Percentiles rank a stretch among this genome's conserved stretches.
phyloP scores from a whole-genome alignment of 495 filamentous ascomycete genomes.

The Halenospora varia region DNA sequence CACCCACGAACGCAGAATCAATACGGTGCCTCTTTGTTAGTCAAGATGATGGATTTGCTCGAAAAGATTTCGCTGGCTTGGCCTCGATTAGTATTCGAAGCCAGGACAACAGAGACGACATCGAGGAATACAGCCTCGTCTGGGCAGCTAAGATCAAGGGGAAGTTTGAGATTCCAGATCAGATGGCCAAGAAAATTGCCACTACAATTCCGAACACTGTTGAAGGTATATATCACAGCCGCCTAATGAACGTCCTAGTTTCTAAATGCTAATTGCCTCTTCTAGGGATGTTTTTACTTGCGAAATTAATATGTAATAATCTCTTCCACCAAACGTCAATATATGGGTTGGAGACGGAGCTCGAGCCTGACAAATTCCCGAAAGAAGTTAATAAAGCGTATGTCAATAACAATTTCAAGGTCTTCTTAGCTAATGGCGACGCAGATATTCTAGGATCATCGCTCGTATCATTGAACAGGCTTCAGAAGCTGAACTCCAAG shows the following conservation, averaged over 20 bases:
- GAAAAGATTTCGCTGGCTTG: slow-evolving; percentile 22
- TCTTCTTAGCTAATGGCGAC: background rate
- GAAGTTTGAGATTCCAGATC: slow-evolving; percentile 22
- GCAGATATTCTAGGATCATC: slow-evolving; percentile 39
- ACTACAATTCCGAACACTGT: slow-evolving; percentile 18
- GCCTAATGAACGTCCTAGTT: slow-evolving; percentile 5
- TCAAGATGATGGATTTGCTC: slow-evolving; percentile 30
- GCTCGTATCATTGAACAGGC: slow-evolving; percentile 27
- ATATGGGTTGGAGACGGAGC: slow-evolving; percentile 27
- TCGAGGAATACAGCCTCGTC: slow-evolving; percentile 23
- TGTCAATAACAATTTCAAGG: slow-evolving; percentile 6
- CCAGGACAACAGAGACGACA: slow-evolving; percentile 27
- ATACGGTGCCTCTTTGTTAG: slow-evolving; percentile 38
- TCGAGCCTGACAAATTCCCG: slow-evolving; percentile 28
- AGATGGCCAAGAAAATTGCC: slow-evolving; percentile 8
- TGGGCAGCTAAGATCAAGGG: slow-evolving; percentile 21
- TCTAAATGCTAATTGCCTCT: background rate
- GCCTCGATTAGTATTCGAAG: slow-evolving; percentile 21
- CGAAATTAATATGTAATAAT: slow-evolving; percentile 37
- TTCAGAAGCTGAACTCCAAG: slow-evolving; percentile 19
- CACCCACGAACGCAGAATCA: slow-evolving; percentile 8
- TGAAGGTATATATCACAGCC: slow-evolving; percentile 8
- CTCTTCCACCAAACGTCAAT: slow-evolving; percentile 30
- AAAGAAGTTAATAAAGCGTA: slow-evolving; percentile 34
- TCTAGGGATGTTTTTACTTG: slow-evolving; percentile 46